Evolutionary conservation across 2,329 filamentous ascomycete genomes (phyloP).

Genomic region (Clonostachys sp.): DNA sequence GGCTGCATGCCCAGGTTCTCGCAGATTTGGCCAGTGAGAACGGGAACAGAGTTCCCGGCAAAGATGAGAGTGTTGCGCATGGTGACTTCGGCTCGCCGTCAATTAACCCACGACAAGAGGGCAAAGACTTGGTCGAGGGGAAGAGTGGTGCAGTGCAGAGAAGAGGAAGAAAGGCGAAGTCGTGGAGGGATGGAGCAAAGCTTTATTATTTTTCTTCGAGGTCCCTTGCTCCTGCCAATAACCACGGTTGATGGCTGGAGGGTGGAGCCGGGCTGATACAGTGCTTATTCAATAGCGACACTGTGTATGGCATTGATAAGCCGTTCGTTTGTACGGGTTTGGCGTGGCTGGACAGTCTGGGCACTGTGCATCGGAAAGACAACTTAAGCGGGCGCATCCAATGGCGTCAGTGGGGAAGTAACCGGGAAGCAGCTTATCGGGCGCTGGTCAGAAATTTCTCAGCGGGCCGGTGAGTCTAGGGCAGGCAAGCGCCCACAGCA

Average conservation of each 20-base stretch:
- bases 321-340: no score
- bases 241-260: not conserved
- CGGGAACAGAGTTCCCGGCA: slow-evolving; percentile 62
- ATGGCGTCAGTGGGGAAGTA: no score
- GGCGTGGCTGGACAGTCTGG: no score
- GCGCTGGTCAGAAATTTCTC: no score
- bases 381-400: no score
- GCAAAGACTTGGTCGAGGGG: not conserved
- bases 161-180: slow-evolving; percentile 9
- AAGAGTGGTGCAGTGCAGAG: not conserved
- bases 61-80: slow-evolving; percentile 68
- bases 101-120: no score
- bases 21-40: slow-evolving; percentile 61
- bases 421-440: no score
- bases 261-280: not conserved
- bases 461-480: no score
- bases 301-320: no score
- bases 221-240: slow-evolving; percentile 1
- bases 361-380: no score
- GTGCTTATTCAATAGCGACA: not conserved
- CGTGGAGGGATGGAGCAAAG: slow-evolving; percentile 10
- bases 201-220: slow-evolving; percentile 6
- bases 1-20: slow-evolving; percentile 63
- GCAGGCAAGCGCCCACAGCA: no score
- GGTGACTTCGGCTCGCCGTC: slow-evolving; percentile 9